Conservation (phyloP, 2,329 filamentous ascomycete species). For the Scolecobasidium constrictum region DNA sequence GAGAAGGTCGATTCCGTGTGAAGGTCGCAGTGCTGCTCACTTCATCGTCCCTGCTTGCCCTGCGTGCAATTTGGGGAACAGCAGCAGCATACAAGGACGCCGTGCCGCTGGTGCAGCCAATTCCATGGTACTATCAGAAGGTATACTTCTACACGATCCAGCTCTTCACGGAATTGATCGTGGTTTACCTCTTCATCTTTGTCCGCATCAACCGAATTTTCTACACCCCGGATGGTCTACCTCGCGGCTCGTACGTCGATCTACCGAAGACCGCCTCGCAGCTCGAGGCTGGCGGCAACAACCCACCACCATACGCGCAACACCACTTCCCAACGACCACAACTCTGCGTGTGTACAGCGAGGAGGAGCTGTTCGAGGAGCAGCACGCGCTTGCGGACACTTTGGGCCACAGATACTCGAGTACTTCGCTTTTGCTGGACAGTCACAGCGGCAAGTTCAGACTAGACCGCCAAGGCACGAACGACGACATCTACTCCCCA, state of each 20-base stretch:
- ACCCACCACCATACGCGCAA: not conserved
- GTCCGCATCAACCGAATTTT: constrained; percentile 65
- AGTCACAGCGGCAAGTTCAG: not conserved
- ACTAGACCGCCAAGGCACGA: not conserved
- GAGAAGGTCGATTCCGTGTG: constrained; percentile 52
- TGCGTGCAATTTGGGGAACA: constrained; percentile 60
- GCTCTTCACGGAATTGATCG: constrained; percentile 61
- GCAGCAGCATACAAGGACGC: constrained; percentile 44
- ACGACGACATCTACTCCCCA: not conserved
- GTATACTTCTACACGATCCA: constrained; percentile 72
- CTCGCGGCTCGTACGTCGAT: constrained; percentile 30
- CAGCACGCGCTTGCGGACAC: constrained; percentile 5
- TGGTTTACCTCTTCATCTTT: constrained; percentile 56
- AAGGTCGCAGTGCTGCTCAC: constrained; percentile 57
- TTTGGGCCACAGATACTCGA: not conserved
- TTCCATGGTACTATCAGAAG: constrained; percentile 62
- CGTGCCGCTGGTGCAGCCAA: constrained; percentile 34
- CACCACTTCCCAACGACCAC: not conserved
- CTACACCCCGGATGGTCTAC: constrained; percentile 59
- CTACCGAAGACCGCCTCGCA: not conserved
- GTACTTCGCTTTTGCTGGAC: constrained; percentile 1
- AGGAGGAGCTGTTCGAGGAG: constrained; percentile 9
- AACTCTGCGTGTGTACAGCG: constrained; percentile 2
- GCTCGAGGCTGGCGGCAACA: not conserved
- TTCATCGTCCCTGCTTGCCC: constrained; percentile 47